phyloP scores from a whole-genome alignment of 352 stramenopile species.

The Phytophthora meadii region DNA sequence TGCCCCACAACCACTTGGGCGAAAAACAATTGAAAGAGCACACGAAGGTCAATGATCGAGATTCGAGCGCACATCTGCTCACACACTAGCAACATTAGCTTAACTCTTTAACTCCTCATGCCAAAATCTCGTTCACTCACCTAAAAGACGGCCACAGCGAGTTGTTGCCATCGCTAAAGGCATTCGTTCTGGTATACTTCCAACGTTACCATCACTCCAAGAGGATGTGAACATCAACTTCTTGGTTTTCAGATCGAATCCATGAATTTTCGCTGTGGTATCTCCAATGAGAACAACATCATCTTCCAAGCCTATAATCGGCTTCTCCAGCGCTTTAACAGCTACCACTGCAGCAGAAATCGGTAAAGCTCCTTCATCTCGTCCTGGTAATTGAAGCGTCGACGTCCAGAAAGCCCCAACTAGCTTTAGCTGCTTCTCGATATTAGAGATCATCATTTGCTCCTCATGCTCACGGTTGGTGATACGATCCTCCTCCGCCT shows the following conservation, averaged over 20 bases:
- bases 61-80: conserved; percentile 38
- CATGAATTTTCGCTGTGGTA: conserved; percentile 30
- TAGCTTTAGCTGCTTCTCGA: conserved; percentile 57
- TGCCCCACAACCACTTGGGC: conserved; percentile 9
- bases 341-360: conserved; percentile 36
- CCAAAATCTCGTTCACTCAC: conserved; percentile 16
- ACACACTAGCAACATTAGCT: conserved; percentile 43
- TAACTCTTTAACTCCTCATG: background rate
- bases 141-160: conserved; percentile 33
- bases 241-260: conserved; percentile 36
- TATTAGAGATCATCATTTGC: conserved; percentile 26
- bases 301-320: conserved; percentile 36
- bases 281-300: conserved; percentile 55
- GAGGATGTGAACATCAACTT: conserved; percentile 31
- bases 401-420: conserved; percentile 59
- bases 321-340: conserved; percentile 31
- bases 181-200: conserved; percentile 11
- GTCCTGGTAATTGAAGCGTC: conserved; percentile 36
- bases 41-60: conserved; percentile 37
- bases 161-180: conserved; percentile 33
- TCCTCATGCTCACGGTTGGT: conserved; percentile 53
- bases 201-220: conserved; percentile 11
- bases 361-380: conserved; percentile 17
- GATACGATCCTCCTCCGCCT: conserved; percentile 49
- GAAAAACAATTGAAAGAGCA: conserved; percentile 45